A percentile compares a stretch with the other conserved stretches of the same genome.
These are phyloP conservation scores for Arachis hypogaea DNA, from an alignment of 306 rosid genomes.

Conservation along the genomic window DNA sequence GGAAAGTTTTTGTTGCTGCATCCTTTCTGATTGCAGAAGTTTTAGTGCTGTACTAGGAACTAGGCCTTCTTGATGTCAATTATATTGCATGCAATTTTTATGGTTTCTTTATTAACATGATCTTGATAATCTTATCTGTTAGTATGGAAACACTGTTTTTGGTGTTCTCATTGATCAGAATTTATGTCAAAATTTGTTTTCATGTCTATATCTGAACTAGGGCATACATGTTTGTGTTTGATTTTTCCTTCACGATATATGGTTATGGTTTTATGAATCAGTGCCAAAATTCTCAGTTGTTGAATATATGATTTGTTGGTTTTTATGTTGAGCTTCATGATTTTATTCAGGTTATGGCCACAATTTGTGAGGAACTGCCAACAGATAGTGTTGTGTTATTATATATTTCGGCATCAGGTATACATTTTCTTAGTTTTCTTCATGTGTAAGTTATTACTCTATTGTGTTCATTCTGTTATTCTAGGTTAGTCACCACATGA, in stretches of 20 bases:
- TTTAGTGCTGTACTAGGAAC: constrained; percentile 8
- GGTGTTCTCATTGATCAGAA: constrained; percentile 11
- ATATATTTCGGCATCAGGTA: constrained; percentile 95
- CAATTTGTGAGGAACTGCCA: constrained; percentile 93
- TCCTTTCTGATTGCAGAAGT: constrained; percentile 9
- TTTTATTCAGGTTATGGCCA: constrained; percentile 82
- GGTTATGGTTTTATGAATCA: constrained; percentile 23
- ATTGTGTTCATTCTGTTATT: constrained; percentile 30
- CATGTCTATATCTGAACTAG: not conserved
- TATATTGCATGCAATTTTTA: constrained; percentile 8
- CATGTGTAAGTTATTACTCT: constrained; percentile 31
- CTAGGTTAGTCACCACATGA: constrained; percentile 46
- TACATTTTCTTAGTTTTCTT: constrained; percentile 38
- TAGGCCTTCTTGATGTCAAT: constrained; percentile 21
- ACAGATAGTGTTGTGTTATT: constrained; percentile 81
- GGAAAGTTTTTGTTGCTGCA: constrained; percentile 31
- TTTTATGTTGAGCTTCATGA: constrained; percentile 41
- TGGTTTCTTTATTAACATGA: not conserved
- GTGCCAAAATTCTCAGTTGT: constrained; percentile 3
- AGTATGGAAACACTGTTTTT: not conserved
- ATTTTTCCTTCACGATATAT: constrained; percentile 6
- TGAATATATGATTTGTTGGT: constrained; percentile 21
- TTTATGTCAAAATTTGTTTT: constrained; percentile 25
- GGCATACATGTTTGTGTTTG: constrained; percentile 1
- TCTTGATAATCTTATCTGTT: no score